A percentile compares a stretch with the other conserved stretches of the same genome.
phyloP scores from a whole-genome alignment of 116 monocot genomes.

The Papilionanthe hybrid region DNA sequence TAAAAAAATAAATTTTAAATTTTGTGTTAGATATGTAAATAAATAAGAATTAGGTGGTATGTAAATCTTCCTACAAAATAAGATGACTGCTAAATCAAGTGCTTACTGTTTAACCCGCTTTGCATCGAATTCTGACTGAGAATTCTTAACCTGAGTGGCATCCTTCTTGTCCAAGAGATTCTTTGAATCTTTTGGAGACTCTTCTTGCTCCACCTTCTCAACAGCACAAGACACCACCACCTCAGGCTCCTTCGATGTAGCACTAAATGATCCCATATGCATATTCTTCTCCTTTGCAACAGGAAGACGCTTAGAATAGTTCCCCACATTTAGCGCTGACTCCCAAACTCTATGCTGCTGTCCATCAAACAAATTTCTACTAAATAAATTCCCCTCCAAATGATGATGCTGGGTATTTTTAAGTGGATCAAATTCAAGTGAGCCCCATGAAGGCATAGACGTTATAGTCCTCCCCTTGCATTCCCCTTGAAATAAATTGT shows the following conservation, averaged over 20 bases:
- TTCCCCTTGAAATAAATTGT: slow-evolving; percentile 19
- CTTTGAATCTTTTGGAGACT: slow-evolving; percentile 22
- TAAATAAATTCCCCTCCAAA: slow-evolving; percentile 20
- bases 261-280: slow-evolving; percentile 13
- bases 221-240: slow-evolving; percentile 7
- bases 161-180: slow-evolving; percentile 38
- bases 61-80: neutral
- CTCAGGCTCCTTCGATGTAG: slow-evolving; percentile 28
- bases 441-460: slow-evolving; percentile 27
- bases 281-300: slow-evolving; percentile 23
- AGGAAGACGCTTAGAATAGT: slow-evolving; percentile 15
- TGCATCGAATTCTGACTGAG: slow-evolving; percentile 52
- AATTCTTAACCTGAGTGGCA: slow-evolving; percentile 27
- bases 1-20: no score
- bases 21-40: no score
- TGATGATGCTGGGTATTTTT: slow-evolving; percentile 24
- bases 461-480: slow-evolving; percentile 3
- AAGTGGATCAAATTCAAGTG: slow-evolving; percentile 21
- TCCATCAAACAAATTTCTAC: slow-evolving; percentile 12
- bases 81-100: neutral
- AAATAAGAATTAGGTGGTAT: no score
- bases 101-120: slow-evolving; percentile 89
- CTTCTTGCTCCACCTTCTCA: slow-evolving; percentile 35
- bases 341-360: slow-evolving; percentile 33
- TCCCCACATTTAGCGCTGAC: slow-evolving; percentile 10